Base-by-base conservation (phyloP, 805 yeast genomes). In the Priceomyces fermenticarens region DNA sequence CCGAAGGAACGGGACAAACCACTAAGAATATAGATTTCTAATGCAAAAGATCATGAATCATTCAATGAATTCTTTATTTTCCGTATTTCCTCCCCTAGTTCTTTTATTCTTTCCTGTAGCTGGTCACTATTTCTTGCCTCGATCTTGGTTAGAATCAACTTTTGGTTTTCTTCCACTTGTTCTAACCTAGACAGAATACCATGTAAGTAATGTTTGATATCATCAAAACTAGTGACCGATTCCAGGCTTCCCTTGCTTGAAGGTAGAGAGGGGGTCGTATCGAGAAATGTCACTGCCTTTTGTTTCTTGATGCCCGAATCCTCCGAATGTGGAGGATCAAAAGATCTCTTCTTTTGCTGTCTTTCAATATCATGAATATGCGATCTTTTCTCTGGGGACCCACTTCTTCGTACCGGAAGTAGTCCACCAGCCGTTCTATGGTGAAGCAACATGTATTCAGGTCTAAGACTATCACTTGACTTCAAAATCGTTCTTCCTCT, bases 11-110 rank as follows among this genome's bases (percentile, higher is more conserved):
- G 30, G 54, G 48, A 29, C 57, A 60, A 39, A 63, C 71, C 14
- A 59, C 62, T 5, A 63, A 66, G 49, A 54, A 57, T 43, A 58
- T 67, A 11, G 72, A 67, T 16, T 67, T 64, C 36, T 66, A 51
- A 40, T 3, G 38, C 17, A 25, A 16, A n/a, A 17, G 23, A 16
- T 11, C 26, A 23, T 23, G 15, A 11, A 23, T 12, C 15, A 20
- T 26, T 30, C 5, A 37, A 17, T n/a, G 16, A 13, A 7, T 29
- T 26, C 26, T 30, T 32, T 10, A 30, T 13, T 8, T 31, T 30
- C 10, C 17, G 15, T 16, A 32, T 20, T 11, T 9, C 12, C 7
- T 32, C 38, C 12, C 28, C 30, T 14, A 35, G 13, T 3, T 15
- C 41, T 32, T 28, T 35, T 10, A 30, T 11, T 13, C 29, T 30